Conservation (phyloP, 192 early-diverging fungal genomes). For the Linnemannia schmuckeri region DNA sequence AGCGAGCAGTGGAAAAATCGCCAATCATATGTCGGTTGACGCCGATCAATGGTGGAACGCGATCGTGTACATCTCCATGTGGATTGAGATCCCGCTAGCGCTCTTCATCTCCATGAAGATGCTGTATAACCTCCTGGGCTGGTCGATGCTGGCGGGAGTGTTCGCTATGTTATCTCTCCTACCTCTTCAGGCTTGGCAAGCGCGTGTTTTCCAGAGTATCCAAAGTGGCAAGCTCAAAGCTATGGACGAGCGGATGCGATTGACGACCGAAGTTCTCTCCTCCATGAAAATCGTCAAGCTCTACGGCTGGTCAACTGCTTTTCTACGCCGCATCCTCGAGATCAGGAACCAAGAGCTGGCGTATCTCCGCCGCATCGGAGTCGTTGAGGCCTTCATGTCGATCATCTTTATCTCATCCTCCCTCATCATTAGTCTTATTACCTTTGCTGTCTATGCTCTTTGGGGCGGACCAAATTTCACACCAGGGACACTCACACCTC, state of each 20-base stretch:
- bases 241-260: slow-evolving; percentile 55
- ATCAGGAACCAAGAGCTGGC: slow-evolving; percentile 38
- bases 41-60: slow-evolving; percentile 36
- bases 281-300: slow-evolving; percentile 55
- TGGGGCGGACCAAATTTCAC: slow-evolving; percentile 48
- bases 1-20: slow-evolving; percentile 46
- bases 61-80: slow-evolving; percentile 16
- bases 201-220: slow-evolving; percentile 15
- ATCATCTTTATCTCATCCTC: slow-evolving; percentile 43
- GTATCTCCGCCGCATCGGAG: slow-evolving; percentile 24
- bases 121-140: slow-evolving; percentile 40
- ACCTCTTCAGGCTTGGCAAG: slow-evolving; percentile 50
- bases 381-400: slow-evolving; percentile 49
- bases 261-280: slow-evolving; percentile 53
- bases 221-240: slow-evolving; percentile 37
- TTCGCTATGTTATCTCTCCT: slow-evolving; percentile 33
- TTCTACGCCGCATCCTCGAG: slow-evolving; percentile 31
- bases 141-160: slow-evolving; percentile 44
- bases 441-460: slow-evolving; percentile 34
- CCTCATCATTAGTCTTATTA: slow-evolving; percentile 50
- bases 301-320: slow-evolving; percentile 53
- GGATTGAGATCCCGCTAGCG: slow-evolving; percentile 42
- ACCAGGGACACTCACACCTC: slow-evolving; percentile 42
- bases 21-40: slow-evolving; percentile 54
- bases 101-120: slow-evolving; percentile 38